Conservation (phyloP, 345 rosid species). For the Diplotaxis tenuifolia region DNA sequence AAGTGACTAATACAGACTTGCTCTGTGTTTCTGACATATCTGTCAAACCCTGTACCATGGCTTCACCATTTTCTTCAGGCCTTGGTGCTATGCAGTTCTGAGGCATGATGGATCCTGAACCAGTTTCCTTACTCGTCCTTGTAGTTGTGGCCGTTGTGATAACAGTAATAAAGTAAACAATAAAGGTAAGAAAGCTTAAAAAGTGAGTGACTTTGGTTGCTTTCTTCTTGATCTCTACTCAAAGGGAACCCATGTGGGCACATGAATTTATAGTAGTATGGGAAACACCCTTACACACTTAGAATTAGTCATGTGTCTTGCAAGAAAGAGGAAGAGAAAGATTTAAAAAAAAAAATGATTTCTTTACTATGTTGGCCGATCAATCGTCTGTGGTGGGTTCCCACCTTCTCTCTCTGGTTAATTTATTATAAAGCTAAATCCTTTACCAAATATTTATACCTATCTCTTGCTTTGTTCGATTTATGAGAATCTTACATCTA, state of each 20-base stretch:
- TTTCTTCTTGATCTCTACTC: constrained; percentile 45
- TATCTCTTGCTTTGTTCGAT: constrained; percentile 41
- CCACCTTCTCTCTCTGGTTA: constrained; percentile 32
- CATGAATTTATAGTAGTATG: constrained; percentile 51
- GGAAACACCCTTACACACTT: constrained; percentile 23
- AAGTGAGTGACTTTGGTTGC: constrained; percentile 35
- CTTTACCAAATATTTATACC: constrained; percentile 40
- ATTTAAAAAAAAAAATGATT: constrained; percentile 8
- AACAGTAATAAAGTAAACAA: constrained; percentile 5
- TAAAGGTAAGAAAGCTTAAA: constrained; percentile 31
- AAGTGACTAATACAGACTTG: constrained; percentile 39
- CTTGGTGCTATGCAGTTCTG: constrained; percentile 54
- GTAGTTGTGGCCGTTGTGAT: constrained; percentile 17
- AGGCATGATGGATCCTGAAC: constrained; percentile 42
- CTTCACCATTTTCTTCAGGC: constrained; percentile 46
- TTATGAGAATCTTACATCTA: constrained; percentile 37
- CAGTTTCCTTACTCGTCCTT: constrained; percentile 18
- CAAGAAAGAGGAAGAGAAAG: constrained; percentile 24
- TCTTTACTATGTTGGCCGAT: constrained; percentile 42
- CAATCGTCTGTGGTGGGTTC: constrained; percentile 41
- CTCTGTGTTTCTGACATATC: constrained; percentile 48
- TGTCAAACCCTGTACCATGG: constrained; percentile 39
- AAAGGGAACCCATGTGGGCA: constrained; percentile 49
- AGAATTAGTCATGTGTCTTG: constrained; percentile 20
- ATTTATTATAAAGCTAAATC: constrained; percentile 35